Evolutionary conservation across 1,284 basidiomycete genomes (phyloP).

Genomic region (Amylostereum chailletii): DNA sequence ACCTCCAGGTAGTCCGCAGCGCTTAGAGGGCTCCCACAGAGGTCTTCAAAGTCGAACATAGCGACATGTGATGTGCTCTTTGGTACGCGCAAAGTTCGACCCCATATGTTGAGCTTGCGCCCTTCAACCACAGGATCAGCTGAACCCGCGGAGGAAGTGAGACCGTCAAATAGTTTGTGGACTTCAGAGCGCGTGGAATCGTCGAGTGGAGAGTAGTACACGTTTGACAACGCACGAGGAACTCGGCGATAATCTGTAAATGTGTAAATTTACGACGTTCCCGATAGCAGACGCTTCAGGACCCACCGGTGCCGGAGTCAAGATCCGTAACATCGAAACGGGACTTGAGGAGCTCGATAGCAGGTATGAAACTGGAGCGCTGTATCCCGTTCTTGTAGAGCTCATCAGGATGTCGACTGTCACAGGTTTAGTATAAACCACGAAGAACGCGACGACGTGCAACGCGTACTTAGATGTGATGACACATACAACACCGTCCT

Average conservation of each 20-base stretch:
- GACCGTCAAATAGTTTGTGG: slow-evolving; percentile 73
- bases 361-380: slow-evolving; percentile 91
- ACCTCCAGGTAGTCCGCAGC: slow-evolving; percentile 97
- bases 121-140: slow-evolving; percentile 51
- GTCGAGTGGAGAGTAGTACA: slow-evolving; percentile 81
- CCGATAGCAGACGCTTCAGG: slow-evolving; percentile 3
- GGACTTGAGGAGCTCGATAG: slow-evolving; percentile 89
- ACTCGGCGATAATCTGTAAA: slow-evolving; percentile 84
- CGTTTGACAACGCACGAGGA: slow-evolving; percentile 83
- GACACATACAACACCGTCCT: slow-evolving; percentile 87
- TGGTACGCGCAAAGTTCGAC: slow-evolving; percentile 74
- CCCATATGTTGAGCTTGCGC: slow-evolving; percentile 81
- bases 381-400: slow-evolving; percentile 99
- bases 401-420: slow-evolving; percentile 92
- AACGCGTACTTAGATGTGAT: slow-evolving; percentile 89
- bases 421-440: background rate
- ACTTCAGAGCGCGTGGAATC: slow-evolving; percentile 63
- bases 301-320: slow-evolving; percentile 85
- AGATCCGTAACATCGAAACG: slow-evolving; percentile 86
- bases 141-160: slow-evolving; percentile 47
- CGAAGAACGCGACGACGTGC: background rate
- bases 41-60: slow-evolving; percentile 79
- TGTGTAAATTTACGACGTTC: slow-evolving; percentile 20
- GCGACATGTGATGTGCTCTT: slow-evolving; percentile 76
- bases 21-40: slow-evolving; percentile 86